A percentile compares a stretch with the other conserved stretches of the same genome.
phyloP scores from a whole-genome alignment of 345 rosid genomes.

The Luvunga scandens region DNA sequence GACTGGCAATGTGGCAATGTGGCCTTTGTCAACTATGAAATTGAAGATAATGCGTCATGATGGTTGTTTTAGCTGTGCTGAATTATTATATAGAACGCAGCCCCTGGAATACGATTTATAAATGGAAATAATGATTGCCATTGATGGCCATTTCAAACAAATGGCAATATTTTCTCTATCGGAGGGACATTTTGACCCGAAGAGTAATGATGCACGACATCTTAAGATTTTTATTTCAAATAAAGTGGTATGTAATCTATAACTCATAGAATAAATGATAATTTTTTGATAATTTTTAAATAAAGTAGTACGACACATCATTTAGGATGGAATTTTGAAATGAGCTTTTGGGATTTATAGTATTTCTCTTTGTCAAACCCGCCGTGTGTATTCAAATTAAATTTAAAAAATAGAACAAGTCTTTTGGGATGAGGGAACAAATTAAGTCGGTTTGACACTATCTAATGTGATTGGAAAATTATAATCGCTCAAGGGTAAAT shows the following conservation, averaged over 20 bases:
- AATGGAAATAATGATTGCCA: neutral
- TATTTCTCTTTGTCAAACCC: neutral
- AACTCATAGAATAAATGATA: no score
- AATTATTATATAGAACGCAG: neutral
- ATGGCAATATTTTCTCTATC: neutral
- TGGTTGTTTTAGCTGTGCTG: neutral
- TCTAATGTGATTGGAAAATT: no score
- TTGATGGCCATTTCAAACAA: neutral
- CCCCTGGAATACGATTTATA: neutral
- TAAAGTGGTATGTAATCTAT: no score
- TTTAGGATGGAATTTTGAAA: no score
- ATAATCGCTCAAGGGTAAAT: no score
- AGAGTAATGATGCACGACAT: no score
- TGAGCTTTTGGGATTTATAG: no score
- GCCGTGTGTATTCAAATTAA: neutral
- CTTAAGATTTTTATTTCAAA: no score
- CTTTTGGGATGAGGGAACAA: neutral
- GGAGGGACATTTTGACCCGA: neutral
- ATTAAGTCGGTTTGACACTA: neutral
- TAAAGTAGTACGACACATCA: no score
- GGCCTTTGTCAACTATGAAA: neutral
- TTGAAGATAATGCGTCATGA: neutral
- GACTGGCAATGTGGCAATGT: neutral
- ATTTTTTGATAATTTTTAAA: no score
- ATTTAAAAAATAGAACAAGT: neutral